Evolutionary conservation across 2,329 filamentous ascomycete species (phyloP).

Genomic region (Neonectria hederae): DNA sequence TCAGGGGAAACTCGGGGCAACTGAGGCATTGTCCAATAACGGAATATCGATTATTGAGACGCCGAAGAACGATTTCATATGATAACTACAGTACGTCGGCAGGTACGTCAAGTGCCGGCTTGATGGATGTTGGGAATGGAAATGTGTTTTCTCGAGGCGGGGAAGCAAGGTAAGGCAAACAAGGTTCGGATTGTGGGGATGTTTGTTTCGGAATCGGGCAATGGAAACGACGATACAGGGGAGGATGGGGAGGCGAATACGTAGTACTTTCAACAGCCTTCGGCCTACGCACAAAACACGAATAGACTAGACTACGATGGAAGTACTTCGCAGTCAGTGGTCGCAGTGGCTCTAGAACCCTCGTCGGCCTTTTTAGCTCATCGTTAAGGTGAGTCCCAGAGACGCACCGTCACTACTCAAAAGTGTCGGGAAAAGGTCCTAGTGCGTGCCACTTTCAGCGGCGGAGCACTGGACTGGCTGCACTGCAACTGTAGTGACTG

Average conservation of each 20-base stretch:
- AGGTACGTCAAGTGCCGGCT: background rate
- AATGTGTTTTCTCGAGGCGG: conserved; percentile 6
- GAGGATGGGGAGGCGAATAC: background rate
- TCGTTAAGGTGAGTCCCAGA: conserved; percentile 21
- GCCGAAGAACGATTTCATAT: conserved; percentile 31
- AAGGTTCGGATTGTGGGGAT: conserved; percentile 3
- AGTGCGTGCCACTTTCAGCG: conserved; percentile 1
- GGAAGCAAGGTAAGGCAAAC: background rate
- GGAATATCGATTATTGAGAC: conserved; percentile 8
- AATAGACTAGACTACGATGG: background rate
- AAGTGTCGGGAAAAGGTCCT: conserved; percentile 1
- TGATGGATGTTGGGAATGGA: background rate
- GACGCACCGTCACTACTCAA: conserved; percentile 12
- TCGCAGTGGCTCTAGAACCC: background rate
- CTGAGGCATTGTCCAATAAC: conserved; percentile 24
- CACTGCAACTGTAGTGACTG: background rate
- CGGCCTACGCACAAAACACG: background rate
- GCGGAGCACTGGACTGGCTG: conserved; percentile 9
- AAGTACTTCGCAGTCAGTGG: background rate
- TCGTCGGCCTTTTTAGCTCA: conserved; percentile 18
- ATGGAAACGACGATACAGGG: background rate
- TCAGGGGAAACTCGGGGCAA: background rate
- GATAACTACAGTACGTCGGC: conserved; percentile 4
- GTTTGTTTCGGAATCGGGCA: conserved; percentile 1
- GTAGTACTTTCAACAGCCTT: background rate